phyloP scores from a whole-genome alignment of 352 stramenopile genomes.

The Pythium phragmitis region DNA sequence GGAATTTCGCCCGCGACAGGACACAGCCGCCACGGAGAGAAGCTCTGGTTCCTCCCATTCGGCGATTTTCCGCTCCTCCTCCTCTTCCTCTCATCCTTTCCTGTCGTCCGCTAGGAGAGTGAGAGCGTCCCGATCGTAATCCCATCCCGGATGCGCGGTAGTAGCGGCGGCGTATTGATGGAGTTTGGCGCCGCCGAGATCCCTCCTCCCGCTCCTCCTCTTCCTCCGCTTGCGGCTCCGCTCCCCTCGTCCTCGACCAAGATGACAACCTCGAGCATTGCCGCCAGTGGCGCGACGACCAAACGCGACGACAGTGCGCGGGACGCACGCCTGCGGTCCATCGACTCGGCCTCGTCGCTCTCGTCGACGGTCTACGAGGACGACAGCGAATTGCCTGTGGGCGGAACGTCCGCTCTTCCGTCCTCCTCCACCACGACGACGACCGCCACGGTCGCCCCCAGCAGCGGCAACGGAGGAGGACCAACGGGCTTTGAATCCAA shows the following conservation, averaged over 20 bases:
- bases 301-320: constrained; percentile 3
- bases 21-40: background rate
- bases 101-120: background rate
- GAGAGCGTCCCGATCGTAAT: background rate
- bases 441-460: background rate
- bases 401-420: background rate
- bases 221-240: background rate
- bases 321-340: constrained; percentile 2
- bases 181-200: constrained; percentile 13
- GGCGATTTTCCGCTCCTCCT: background rate
- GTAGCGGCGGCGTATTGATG: constrained; percentile 19
- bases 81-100: constrained; percentile 7
- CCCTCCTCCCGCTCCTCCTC: background rate
- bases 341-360: constrained; percentile 19
- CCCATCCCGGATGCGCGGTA: constrained; percentile 4
- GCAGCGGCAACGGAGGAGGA: background rate
- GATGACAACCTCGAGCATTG: constrained; percentile 1
- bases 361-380: constrained; percentile 20
- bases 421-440: background rate
- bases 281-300: background rate
- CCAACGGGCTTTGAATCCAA: constrained; percentile 14
- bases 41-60: constrained; percentile 1
- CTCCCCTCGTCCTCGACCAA: background rate
- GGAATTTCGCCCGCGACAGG: constrained; percentile 8
- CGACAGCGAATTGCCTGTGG: constrained; percentile 7